Evolutionary conservation across 2,329 filamentous ascomycete genomes (phyloP), one percentile per base, ranked within the genome.

Genomic region (Alternaria novae-zelandiae): DNA sequence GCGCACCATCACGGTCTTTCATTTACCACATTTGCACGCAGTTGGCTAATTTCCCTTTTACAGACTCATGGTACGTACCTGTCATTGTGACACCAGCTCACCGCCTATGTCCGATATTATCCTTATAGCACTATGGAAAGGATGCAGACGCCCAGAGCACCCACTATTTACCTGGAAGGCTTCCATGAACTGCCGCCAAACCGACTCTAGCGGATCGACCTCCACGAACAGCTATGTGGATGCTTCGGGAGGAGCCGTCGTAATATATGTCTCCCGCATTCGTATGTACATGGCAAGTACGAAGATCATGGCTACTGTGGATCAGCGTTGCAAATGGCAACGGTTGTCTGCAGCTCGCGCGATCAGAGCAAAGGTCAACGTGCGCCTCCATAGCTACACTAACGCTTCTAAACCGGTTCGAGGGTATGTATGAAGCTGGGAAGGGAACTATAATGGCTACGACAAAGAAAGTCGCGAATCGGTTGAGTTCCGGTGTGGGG

Each of bases 341-440:
- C 70, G 66, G 58, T 66, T 69, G 67, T 64, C 69, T 70, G 65
- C 68, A 70, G 62, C 62, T 68, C 55, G 62, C 62, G 59, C 70
- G 68, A 69, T 61, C 51, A 57, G 44, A 44, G 44, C 44, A 58
- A 41, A 59, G 54, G 45, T 58, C n/a, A 46, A 51, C 47, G 50
- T 54, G 56, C 54, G 53, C 55, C 57, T 32, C 25, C 26, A 44
- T 26, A 41, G 25, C 47, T 26, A 25, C 12, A 13, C 56, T 58
- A 59, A 65, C 60, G 58, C 61, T 30, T 55, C 32, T 46, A n/a
- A 55, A 47, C 20, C 30, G 41, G 7, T 55, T 45, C 41, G 15
- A n/a, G 23, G 45, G 44, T 11, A 45, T 59, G 12, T 23, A 11
- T 59, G 47, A 49, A 28, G 21, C 20, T 15, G 13, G 51, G 25